Evolutionary conservation across 352 stramenopile genomes (phyloP), one percentile per base, ranked within the genome.

Genomic region (Phytophthora quininea): DNA sequence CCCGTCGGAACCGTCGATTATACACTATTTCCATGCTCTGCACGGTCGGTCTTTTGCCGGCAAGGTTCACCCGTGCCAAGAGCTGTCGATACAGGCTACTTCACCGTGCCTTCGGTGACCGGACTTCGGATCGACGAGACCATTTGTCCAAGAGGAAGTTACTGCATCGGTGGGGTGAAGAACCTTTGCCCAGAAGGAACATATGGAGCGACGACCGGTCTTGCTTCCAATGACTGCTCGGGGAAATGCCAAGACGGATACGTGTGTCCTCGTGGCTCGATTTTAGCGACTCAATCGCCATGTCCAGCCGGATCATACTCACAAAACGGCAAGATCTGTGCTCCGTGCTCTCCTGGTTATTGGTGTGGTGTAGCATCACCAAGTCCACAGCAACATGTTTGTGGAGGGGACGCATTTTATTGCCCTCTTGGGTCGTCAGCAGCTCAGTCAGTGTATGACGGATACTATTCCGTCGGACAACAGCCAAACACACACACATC

Each of bases 221-320:
- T 92, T 29, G 47, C 70, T 9, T 77, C 79, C 0, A 46, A 51
- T 1, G 30, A 31, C 14, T 94, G 84, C 52, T 90, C 84, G 0
- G 86, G 79, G 0, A 65, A 67, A 55, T 94, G 84, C 24, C 73
- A 81, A 59, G 65, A 82, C 48, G 86, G 86, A 40, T 86, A 80
- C 43, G 77, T 77, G 7, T 94, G 84, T 53, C 58, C 72, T 4
- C 47, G 45, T 11, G 82, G 80, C 0, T 89, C 86, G 3, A 74
- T 67, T 7, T 81, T 73, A 9, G 54, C 59, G 24, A 88, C 72
- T 24, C 62, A 86, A 56, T 66, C 62, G 27, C 74, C 80, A 6
- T 94, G 86, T 61, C 62, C 74, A 35, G 77, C 81, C 7, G 86
- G 86, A 1, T 74, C 75, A 9, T 92, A 89, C 58, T 82, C 84